Conservation (phyloP, 2,329 filamentous ascomycete genomes). For the Pleurostoma richardsiae region DNA sequence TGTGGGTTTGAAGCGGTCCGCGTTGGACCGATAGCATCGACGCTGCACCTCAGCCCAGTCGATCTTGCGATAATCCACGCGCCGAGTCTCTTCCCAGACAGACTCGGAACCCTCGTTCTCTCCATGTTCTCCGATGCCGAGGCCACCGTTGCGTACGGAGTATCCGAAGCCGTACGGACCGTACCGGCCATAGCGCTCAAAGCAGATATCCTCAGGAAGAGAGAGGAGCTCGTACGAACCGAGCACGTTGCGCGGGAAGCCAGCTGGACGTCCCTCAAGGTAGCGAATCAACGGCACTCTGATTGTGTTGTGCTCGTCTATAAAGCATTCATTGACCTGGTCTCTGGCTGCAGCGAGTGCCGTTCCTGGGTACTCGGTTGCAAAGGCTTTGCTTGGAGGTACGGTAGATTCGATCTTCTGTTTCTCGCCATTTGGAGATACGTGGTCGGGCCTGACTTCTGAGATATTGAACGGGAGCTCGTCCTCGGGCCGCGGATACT, state of each 20-base stretch:
- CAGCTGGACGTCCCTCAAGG: constrained; percentile 72
- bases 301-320: constrained; percentile 63
- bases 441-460: constrained; percentile 9
- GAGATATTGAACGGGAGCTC: constrained; percentile 42
- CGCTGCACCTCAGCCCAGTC: constrained; percentile 77
- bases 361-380: constrained; percentile 28
- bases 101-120: constrained; percentile 75
- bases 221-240: constrained; percentile 83
- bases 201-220: constrained; percentile 81
- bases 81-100: constrained; percentile 67
- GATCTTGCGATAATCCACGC: constrained; percentile 72
- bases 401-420: constrained; percentile 17
- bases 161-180: constrained; percentile 91
- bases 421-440: constrained; percentile 20
- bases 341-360: constrained; percentile 31
- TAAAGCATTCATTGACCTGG: constrained; percentile 68
- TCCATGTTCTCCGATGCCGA: constrained; percentile 79
- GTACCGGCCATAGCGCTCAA: constrained; percentile 83
- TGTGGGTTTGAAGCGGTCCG: constrained; percentile 58
- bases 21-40: constrained; percentile 68
- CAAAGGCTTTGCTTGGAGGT: constrained; percentile 49
- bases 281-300: constrained; percentile 66
- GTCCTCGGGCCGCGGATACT: constrained; percentile 69
- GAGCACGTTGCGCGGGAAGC: constrained; percentile 78
- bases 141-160: constrained; percentile 69